These are phyloP conservation scores for Graphium sp. DNA, from an alignment of 2,329 filamentous ascomycete genomes.

Conservation along the genomic window DNA sequence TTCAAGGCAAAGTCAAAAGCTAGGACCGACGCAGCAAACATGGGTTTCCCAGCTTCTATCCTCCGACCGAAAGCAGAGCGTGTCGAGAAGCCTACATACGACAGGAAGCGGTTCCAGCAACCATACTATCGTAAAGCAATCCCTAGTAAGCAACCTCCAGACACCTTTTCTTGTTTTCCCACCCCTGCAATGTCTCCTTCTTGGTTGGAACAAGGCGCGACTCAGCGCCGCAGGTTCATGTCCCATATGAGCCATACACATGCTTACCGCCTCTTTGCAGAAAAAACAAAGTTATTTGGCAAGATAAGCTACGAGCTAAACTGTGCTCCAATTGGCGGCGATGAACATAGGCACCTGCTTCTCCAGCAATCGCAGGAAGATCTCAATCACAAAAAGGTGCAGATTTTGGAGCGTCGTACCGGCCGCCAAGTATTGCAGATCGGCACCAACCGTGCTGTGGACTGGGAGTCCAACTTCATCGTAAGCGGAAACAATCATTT, in stretches of 20 bases:
- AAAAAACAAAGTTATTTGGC: slow-evolving; percentile 63
- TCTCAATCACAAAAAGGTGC: slow-evolving; percentile 32
- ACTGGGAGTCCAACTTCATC: slow-evolving; percentile 31
- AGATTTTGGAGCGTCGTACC: slow-evolving; percentile 20
- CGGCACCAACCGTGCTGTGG: slow-evolving; percentile 11
- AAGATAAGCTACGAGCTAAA: slow-evolving; percentile 62
- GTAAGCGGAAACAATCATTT: too few species aligned
- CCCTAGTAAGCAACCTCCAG: too few species aligned
- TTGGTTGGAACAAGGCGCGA: too few species aligned
- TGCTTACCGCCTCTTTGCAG: slow-evolving; percentile 23
- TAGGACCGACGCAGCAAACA: slow-evolving; percentile 36
- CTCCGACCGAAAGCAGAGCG: slow-evolving; percentile 22
- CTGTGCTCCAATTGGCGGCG: slow-evolving; percentile 55
- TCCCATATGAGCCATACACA: too few species aligned
- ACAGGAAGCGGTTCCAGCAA: slow-evolving; percentile 25
- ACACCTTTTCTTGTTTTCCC: too few species aligned
- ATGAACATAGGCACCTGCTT: slow-evolving; percentile 48
- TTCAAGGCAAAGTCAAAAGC: slow-evolving; percentile 44
- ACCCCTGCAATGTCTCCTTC: too few species aligned
- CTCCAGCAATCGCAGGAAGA: slow-evolving; percentile 32
- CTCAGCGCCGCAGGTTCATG: too few species aligned
- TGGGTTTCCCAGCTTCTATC: slow-evolving; percentile 41
- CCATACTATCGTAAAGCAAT: slow-evolving; percentile 57
- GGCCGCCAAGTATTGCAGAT: slow-evolving; percentile 6
- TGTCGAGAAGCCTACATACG: slow-evolving; percentile 28